A percentile compares a stretch with the other conserved stretches of the same genome.
phyloP scores from a whole-genome alignment of 2,329 filamentous ascomycete species.

The Paramyrothecium roridum region DNA sequence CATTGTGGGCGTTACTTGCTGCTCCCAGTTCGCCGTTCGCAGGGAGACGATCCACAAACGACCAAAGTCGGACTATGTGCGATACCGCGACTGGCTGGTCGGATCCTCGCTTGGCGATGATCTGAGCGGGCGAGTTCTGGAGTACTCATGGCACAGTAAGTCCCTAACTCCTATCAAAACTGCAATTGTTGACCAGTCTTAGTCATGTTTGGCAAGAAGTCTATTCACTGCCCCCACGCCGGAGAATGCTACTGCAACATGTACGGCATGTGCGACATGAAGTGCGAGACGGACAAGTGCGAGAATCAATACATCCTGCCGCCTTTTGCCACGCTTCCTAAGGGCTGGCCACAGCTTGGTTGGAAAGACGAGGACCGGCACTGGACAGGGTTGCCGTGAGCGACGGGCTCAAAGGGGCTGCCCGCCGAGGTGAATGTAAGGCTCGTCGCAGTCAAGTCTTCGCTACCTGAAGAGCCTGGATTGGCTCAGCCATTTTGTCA shows the following conservation, averaged over 20 bases:
- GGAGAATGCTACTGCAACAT: conserved; percentile 64
- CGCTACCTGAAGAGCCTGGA: too few relatives aligned
- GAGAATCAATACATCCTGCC: conserved; percentile 57
- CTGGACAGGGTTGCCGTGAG: conserved; percentile 18
- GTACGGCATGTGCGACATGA: conserved; percentile 56
- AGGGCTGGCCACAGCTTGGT: conserved; percentile 53
- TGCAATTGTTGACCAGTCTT: neutral
- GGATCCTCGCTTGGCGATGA: conserved; percentile 51
- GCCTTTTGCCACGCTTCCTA: conserved; percentile 52
- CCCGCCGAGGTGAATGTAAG: too few relatives aligned
- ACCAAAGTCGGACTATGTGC: conserved; percentile 50
- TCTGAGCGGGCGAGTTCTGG: conserved; percentile 57
- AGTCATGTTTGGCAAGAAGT: conserved; percentile 57
- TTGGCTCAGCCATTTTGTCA: too few relatives aligned
- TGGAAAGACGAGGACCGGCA: conserved; percentile 22
- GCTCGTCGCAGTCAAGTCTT: too few relatives aligned
- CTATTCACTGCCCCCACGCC: conserved; percentile 59
- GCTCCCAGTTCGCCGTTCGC: conserved; percentile 63
- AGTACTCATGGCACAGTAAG: conserved; percentile 64
- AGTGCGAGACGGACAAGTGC: conserved; percentile 44
- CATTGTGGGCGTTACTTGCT: conserved; percentile 56
- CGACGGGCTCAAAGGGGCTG: too few relatives aligned
- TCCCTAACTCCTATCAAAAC: conserved; percentile 18
- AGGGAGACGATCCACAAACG: conserved; percentile 46
- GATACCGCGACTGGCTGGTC: conserved; percentile 58